Evolutionary conservation across 2,329 filamentous ascomycete genomes (phyloP), one percentile per base, ranked within the genome.

Genomic region (Pestalotiopsis sp.): DNA sequence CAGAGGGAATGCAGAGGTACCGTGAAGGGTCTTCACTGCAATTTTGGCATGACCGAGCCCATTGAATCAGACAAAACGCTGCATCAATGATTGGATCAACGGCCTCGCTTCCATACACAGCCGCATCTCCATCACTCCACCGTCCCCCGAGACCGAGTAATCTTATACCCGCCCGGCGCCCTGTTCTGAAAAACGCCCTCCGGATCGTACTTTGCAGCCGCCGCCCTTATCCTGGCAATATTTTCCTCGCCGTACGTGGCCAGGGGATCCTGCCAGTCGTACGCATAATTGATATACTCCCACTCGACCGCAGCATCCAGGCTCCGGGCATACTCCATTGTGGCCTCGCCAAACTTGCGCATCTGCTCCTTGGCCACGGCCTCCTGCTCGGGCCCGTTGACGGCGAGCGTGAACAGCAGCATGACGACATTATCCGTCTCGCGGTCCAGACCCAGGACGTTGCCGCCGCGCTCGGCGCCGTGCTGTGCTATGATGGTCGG

Each of bases 281-380:
- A 72, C 67, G 76, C 77, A 67, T 82, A 82, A 73, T 81, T 82
- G 68, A 82, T 76, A 69, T 80, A 80, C 68, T 78, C 75, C 72
- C 78, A 81, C 0, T 73, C 61, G 62, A 79, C 74, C 14, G 68
- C 68, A 27, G 66, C 69, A 20, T 59, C 70, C 17, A 71, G 31
- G 20, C 65, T 65, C 12, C 31, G 12, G 6, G 71, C 71, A 49
- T 70, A 75, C 2, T 68, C 66, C 49, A 77, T 72, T 7, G 77
- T 74, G 1, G 76, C 77, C 17, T 76, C 71, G 58, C 74, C 72
- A 17, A 79, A 78, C 12, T 68, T 64, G 13, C 71, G 71, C 31
- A 79, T 74, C 20, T 75, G 76, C 73, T 75, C 76, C 57, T 77
- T 75, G 12, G 77, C 75, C 1, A 79, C 72, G 55, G 65, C 63